Base-by-base conservation (phyloP, 495 filamentous ascomycete species). In the Penicillium canariense region DNA sequence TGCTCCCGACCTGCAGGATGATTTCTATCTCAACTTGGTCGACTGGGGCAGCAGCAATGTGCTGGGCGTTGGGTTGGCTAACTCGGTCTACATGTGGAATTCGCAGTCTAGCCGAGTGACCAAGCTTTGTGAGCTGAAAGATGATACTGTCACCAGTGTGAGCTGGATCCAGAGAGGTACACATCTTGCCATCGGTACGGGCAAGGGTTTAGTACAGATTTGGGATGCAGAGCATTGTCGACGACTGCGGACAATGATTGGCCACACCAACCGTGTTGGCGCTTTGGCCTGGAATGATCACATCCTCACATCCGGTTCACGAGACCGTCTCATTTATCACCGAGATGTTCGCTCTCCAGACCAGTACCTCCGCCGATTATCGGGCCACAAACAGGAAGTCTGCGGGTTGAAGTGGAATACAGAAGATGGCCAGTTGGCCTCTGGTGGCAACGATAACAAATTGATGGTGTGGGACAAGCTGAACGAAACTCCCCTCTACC, bases 51-150 rank as follows among this genome's bases (percentile, higher is more conserved):
- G 87, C 60, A 90, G 86, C 58, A 94, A 97, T 71, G 84, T 96
- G 20, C 73, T 98, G 7, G 95, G 91, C 12, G 94, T 98, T 26
- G 94, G 94, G 0, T 72, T 98, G 38, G 91, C 90, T 15, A 89
- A 85, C 26, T 93, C 89, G 47, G 94, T 98, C n/a, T 98, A 97
- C 65, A 94, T 97, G 89, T 98, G 94, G 92, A 95, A 96, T 65
- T 91, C 91, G 10, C 82, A 86, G 43, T 83, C 86, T 2, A 92
- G 93, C 46, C 77, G 84, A 31, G 94, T 97, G 14, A 94, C 87
- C 36, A 95, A 93, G 73, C 81, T 97, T 0, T 97, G 95, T 68
- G 92, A 96, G 38, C 79, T 98, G 10, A 85, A 87, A 56, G 92
- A 96, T 61, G 94, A 98, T 66, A 93, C 85, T 0, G 91, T 98